A percentile compares a stretch with the other conserved stretches of the same genome.
Evolutionary conservation across 1,284 basidiomycete genomes (phyloP).

Genomic region (Sanghuangporus sanghuang): DNA sequence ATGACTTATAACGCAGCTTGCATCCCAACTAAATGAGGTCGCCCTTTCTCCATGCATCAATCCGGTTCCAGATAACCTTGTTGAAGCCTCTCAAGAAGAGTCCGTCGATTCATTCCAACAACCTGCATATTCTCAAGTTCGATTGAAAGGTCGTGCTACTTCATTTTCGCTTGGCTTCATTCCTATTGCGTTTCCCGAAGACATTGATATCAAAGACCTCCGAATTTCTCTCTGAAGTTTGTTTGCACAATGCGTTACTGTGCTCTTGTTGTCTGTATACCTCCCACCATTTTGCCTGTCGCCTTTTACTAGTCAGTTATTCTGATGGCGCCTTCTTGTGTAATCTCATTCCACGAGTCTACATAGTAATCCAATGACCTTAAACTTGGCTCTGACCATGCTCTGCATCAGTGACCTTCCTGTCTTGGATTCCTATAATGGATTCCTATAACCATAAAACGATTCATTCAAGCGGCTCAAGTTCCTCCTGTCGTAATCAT

Average conservation of each 20-base stretch:
- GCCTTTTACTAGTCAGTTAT: too few species aligned
- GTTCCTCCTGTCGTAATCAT: too few species aligned
- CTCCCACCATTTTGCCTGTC: not conserved
- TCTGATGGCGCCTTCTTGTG: too few species aligned
- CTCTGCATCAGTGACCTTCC: too few species aligned
- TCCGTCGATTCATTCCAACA: not conserved
- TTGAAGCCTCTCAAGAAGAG: not conserved
- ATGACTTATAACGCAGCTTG: conserved; percentile 22
- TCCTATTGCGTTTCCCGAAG: conserved; percentile 10
- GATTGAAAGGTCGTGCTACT: not conserved
- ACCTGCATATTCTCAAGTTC: not conserved
- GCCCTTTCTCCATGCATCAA: conserved; percentile 2
- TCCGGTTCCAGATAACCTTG: not conserved
- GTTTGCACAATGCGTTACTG: not conserved
- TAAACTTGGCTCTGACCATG: too few species aligned
- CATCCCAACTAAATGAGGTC: conserved; percentile 21
- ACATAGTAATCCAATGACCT: too few species aligned
- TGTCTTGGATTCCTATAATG: too few species aligned
- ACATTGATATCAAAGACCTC: not conserved
- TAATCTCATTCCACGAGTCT: too few species aligned
- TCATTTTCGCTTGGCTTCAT: conserved; percentile 11
- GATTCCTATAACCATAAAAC: too few species aligned
- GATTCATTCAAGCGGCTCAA: too few species aligned
- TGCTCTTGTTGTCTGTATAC: not conserved
- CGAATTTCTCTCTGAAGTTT: not conserved